Percentiles rank a stretch among this genome's conserved stretches.
phyloP scores from a whole-genome alignment of 2,329 filamentous ascomycete species.

The Aspergillus sp. region DNA sequence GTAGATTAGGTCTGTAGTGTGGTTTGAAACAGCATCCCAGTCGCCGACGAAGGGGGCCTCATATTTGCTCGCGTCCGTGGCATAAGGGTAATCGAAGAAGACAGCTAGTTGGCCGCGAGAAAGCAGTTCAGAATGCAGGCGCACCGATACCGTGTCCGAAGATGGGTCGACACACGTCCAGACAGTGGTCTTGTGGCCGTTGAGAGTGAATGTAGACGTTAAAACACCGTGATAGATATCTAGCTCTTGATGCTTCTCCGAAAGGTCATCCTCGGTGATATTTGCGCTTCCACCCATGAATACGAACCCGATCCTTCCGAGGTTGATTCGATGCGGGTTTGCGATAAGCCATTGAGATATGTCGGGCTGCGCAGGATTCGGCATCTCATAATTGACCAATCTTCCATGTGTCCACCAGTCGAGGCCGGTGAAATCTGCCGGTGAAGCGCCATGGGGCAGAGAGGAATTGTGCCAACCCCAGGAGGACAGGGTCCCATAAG shows the following conservation, averaged over 20 bases:
- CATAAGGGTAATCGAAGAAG: conserved; percentile 55
- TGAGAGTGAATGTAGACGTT: conserved; percentile 2
- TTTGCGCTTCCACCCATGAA: conserved; percentile 36
- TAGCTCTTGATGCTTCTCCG: not conserved
- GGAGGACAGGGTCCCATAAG: conserved; percentile 43
- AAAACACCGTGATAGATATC: conserved; percentile 8
- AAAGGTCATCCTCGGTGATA: conserved; percentile 41
- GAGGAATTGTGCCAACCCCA: conserved; percentile 50
- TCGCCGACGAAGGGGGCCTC: conserved; percentile 56
- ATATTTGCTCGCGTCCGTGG: conserved; percentile 51
- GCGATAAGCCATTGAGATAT: conserved; percentile 56
- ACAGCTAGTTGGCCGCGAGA: conserved; percentile 41
- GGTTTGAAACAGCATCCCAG: conserved; percentile 46
- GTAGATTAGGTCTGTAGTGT: not conserved
- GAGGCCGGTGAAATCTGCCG: conserved; percentile 41
- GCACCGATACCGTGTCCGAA: conserved; percentile 18
- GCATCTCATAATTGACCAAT: conserved; percentile 45
- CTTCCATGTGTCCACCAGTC: conserved; percentile 48
- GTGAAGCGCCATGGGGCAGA: conserved; percentile 39
- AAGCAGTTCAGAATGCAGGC: conserved; percentile 44
- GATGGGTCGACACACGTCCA: not conserved
- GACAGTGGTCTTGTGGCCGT: not conserved
- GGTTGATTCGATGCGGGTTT: conserved; percentile 54
- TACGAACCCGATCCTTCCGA: conserved; percentile 50
- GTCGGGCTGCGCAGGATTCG: conserved; percentile 40